Conservation (phyloP, 2,329 filamentous ascomycete species). For the Pestalotiopsis sp. region DNA sequence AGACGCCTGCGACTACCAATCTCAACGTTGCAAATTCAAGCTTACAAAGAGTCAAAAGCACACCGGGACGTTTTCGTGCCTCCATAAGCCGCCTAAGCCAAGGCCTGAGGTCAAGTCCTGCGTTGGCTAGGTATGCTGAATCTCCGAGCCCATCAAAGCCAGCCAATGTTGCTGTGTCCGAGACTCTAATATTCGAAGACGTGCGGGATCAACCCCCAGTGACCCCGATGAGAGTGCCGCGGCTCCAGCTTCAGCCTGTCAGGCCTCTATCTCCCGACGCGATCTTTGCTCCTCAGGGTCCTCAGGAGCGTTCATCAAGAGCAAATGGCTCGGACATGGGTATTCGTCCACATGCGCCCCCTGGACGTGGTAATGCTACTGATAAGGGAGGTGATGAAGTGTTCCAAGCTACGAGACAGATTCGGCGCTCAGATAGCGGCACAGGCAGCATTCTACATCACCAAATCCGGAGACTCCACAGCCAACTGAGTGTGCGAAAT, state of each 20-base stretch:
- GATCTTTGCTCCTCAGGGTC: constrained; percentile 39
- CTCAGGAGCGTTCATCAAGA: not conserved
- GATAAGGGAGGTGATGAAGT: not conserved
- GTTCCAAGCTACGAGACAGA: not conserved
- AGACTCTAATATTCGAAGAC: constrained; percentile 17
- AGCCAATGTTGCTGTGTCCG: not conserved
- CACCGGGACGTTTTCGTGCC: not conserved
- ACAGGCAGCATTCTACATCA: constrained; percentile 42
- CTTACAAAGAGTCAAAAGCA: not conserved
- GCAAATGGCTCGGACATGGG: not conserved
- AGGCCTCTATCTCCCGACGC: constrained; percentile 37
- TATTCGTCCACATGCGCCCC: not conserved
- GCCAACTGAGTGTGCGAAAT: constrained; percentile 44
- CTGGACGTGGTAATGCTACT: not conserved
- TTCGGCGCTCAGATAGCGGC: constrained; percentile 19
- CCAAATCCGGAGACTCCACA: constrained; percentile 52
- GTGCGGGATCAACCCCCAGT: constrained; percentile 21
- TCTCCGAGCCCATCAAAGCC: not conserved
- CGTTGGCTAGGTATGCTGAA: not conserved
- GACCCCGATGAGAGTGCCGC: constrained; percentile 17
- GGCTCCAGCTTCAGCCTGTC: constrained; percentile 18
- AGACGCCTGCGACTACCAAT: not conserved
- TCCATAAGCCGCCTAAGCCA: not conserved
- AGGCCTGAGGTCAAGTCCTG: constrained; percentile 5
- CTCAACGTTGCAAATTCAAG: not conserved